Conservation (phyloP, 116 monocot species). For the Dioscorea cayenensis region DNA sequence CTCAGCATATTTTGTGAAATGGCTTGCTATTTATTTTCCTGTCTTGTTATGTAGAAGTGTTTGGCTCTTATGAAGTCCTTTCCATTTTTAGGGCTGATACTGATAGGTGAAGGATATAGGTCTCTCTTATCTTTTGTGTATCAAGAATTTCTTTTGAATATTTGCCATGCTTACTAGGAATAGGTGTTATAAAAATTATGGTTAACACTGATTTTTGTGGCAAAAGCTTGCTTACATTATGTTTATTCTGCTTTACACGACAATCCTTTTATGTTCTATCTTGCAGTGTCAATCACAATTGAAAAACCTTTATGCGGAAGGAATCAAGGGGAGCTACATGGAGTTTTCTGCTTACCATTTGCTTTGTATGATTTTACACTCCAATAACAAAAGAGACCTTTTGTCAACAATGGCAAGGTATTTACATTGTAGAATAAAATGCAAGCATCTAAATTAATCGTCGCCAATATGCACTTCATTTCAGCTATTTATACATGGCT, state of each 20-base stretch:
- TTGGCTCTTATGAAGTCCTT: neutral
- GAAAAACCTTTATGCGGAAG: conserved; percentile 83
- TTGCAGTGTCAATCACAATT: conserved; percentile 94
- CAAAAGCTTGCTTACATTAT: neutral
- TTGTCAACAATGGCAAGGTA: conserved; percentile 83
- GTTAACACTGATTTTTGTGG: neutral
- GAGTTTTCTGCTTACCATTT: conserved; percentile 94
- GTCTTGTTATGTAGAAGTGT: neutral
- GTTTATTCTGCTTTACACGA: neutral
- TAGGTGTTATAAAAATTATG: neutral
- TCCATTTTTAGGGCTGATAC: neutral
- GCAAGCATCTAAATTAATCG: no score
- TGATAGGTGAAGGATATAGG: neutral
- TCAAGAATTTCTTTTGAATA: no score
- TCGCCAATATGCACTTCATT: no score
- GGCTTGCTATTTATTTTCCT: neutral
- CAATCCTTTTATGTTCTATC: conserved; percentile 6
- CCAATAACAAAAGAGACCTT: conserved; percentile 83
- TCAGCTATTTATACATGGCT: no score
- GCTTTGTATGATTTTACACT: conserved; percentile 76
- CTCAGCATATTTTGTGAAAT: neutral
- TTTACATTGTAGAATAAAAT: neutral
- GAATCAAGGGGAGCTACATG: conserved; percentile 71
- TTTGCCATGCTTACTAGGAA: no score
- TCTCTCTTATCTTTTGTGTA: neutral